phyloP scores from a whole-genome alignment of 2,329 filamentous ascomycete species.

The Aspergillus sp. region DNA sequence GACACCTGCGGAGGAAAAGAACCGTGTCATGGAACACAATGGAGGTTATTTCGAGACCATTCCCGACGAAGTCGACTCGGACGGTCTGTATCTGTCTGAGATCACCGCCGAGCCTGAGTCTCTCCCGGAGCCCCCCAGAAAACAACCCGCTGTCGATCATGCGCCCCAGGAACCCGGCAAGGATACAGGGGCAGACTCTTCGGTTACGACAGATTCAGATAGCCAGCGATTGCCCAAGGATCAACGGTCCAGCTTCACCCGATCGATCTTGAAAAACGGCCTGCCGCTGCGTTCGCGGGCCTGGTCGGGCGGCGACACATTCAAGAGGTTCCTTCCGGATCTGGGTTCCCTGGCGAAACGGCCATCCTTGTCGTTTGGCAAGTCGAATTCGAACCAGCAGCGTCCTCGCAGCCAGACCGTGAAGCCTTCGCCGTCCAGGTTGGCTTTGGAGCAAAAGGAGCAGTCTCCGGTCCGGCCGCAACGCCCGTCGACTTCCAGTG shows the following conservation, averaged over 20 bases:
- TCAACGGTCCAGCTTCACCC: conserved; percentile 28
- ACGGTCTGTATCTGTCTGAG: conserved; percentile 24
- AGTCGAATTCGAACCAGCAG: conserved; percentile 16
- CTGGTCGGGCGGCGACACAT: conserved; percentile 25
- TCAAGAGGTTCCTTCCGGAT: conserved; percentile 34
- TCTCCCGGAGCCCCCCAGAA: conserved; percentile 3
- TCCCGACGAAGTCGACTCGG: conserved; percentile 26
- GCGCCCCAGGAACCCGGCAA: conserved; percentile 11
- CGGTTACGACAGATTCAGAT: conserved; percentile 1
- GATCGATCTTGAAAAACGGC: conserved; percentile 28
- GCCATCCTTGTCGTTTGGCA: conserved; percentile 23
- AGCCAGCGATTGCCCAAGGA: conserved; percentile 7
- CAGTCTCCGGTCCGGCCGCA: conserved; percentile 3
- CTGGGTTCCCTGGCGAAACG: conserved; percentile 26
- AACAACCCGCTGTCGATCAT: conserved; percentile 6
- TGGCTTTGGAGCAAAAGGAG: conserved; percentile 14
- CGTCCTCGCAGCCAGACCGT: conserved; percentile 25
- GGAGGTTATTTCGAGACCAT: conserved; percentile 45
- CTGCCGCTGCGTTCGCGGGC: conserved; percentile 29
- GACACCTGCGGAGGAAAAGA: conserved; percentile 57
- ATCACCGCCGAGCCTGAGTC: conserved; percentile 30
- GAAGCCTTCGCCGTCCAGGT: conserved; percentile 8
- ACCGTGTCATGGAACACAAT: conserved; percentile 48
- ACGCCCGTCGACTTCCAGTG: conserved; percentile 1
- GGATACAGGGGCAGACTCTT: conserved; percentile 4